These are phyloP conservation scores for Delphinella strobiligena DNA, from an alignment of 2,329 filamentous ascomycete genomes.

Conservation along the genomic window DNA sequence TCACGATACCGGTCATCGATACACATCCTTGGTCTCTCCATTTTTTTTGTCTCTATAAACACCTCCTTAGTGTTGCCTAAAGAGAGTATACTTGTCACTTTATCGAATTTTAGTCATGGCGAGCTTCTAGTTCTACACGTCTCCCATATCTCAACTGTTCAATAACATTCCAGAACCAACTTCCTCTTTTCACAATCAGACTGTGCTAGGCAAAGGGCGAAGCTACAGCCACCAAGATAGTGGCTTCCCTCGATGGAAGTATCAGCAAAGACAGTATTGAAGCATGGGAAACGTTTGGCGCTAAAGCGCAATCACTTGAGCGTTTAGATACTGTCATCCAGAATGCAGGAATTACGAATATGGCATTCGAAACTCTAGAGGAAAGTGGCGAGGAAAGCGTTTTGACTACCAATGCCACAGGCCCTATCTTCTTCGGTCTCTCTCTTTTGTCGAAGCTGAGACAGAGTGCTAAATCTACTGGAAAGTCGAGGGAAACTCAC, in stretches of 20 bases:
- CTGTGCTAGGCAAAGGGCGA: constrained; percentile 36
- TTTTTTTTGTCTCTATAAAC: no score
- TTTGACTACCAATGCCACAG: constrained; percentile 26
- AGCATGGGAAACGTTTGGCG: constrained; percentile 24
- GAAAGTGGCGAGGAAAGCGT: constrained; percentile 22
- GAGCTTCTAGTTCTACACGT: neutral
- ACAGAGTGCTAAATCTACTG: constrained; percentile 15
- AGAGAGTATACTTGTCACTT: no score
- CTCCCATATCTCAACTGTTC: neutral
- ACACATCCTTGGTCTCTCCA: no score
- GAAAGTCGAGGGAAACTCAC: constrained; percentile 19
- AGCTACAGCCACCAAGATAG: constrained; percentile 26
- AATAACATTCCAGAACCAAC: neutral
- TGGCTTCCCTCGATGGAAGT: constrained; percentile 14
- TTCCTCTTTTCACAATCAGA: constrained; percentile 20
- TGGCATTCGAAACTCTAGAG: constrained; percentile 14
- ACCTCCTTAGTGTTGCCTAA: no score
- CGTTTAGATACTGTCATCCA: constrained; percentile 25
- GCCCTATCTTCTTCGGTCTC: constrained; percentile 24
- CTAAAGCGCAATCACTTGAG: constrained; percentile 14
- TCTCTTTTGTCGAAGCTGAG: constrained; percentile 23
- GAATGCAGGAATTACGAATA: constrained; percentile 26
- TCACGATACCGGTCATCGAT: no score
- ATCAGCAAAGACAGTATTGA: no score
- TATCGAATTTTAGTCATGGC: neutral